phyloP scores from a whole-genome alignment of 2,329 filamentous ascomycete species.

The Colletotrichum acutatum region DNA sequence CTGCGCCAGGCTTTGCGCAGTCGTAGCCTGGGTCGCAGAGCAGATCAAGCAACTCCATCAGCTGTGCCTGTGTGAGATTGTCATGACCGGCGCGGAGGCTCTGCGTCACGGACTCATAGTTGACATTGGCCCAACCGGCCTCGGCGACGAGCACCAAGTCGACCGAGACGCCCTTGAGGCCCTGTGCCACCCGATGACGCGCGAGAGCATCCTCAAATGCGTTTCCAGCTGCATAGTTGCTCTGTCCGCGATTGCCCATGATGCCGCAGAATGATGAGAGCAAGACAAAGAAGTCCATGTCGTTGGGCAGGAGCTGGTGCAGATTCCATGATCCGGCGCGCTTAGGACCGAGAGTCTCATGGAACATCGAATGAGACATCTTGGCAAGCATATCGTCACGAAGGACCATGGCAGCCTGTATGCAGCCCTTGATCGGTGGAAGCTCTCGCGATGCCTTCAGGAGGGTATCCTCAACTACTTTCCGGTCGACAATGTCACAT shows the following conservation, averaged over 20 bases:
- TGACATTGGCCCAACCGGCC: not conserved
- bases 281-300: slow-evolving; percentile 58
- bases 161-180: not conserved
- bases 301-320: slow-evolving; percentile 45
- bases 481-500: slow-evolving; percentile 55
- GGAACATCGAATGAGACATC: slow-evolving; percentile 59
- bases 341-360: slow-evolving; percentile 58
- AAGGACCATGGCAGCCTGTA: slow-evolving; percentile 48
- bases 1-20: not conserved
- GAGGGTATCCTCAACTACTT: slow-evolving; percentile 31
- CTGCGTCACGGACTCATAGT: not conserved
- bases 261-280: slow-evolving; percentile 65
- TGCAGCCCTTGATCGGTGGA: slow-evolving; percentile 44
- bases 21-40: not conserved
- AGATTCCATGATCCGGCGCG: slow-evolving; percentile 61
- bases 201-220: slow-evolving; percentile 58
- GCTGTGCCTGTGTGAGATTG: not conserved
- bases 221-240: slow-evolving; percentile 68
- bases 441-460: slow-evolving; percentile 36
- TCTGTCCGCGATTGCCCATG: slow-evolving; percentile 67
- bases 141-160: not conserved
- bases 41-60: not conserved
- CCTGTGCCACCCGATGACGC: not conserved
- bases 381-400: slow-evolving; percentile 58
- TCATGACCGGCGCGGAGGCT: not conserved